These are phyloP conservation scores for Batkoa obscura DNA, from an alignment of 371 early-diverging fungal genomes.

Conservation along the genomic window DNA sequence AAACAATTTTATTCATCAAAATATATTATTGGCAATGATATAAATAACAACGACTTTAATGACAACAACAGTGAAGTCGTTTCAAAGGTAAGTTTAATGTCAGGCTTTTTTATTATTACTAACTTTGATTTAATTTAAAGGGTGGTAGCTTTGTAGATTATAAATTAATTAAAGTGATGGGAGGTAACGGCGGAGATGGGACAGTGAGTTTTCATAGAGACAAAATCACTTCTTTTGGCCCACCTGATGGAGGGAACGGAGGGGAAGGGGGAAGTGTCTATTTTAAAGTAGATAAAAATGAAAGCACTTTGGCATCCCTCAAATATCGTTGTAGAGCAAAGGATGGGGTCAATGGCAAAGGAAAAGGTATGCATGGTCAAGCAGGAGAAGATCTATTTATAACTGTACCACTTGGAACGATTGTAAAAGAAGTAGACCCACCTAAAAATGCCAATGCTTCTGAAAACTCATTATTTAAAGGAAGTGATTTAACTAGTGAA, in stretches of 20 bases:
- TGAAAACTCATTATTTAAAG: background rate
- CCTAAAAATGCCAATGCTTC: constrained; percentile 6
- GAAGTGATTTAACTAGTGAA: constrained; percentile 5
- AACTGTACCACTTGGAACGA: constrained; percentile 80
- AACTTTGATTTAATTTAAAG: no score
- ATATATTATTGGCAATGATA: no score
- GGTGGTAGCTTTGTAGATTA: constrained; percentile 3
- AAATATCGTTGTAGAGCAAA: constrained; percentile 21
- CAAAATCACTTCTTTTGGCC: constrained; percentile 44
- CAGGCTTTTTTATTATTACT: no score
- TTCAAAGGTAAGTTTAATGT: no score
- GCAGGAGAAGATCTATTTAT: constrained; percentile 56
- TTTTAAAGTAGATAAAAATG: constrained; percentile 49
- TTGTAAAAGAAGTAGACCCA: constrained; percentile 44
- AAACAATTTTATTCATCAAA: no score
- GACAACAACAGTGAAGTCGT: no score
- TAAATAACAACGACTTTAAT: no score
- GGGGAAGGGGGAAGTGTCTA: constrained; percentile 69
- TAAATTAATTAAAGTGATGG: constrained; percentile 11
- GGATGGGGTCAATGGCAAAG: constrained; percentile 52
- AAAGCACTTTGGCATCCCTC: constrained; percentile 56
- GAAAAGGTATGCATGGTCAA: constrained; percentile 61
- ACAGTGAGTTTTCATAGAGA: constrained; percentile 63
- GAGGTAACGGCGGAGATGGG: constrained; percentile 66
- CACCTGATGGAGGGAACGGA: constrained; percentile 83